These are phyloP conservation scores for Leccinellum albellum DNA, from an alignment of 768 basidiomycete species.

Conservation along the genomic window DNA sequence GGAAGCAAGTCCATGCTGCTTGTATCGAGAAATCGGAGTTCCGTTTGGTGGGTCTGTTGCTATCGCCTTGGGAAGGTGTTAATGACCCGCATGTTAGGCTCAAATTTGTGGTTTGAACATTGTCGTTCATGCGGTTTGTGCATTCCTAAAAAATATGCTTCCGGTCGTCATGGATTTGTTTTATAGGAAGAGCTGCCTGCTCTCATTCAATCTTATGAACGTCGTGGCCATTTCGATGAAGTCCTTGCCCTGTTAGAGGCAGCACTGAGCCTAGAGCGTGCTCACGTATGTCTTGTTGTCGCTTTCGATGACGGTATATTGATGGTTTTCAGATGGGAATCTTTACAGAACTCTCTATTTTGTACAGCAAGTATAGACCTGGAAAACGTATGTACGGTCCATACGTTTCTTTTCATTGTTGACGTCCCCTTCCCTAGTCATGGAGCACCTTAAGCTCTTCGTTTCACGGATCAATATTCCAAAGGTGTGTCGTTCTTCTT, in stretches of 20 bases:
- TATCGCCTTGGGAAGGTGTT: neutral
- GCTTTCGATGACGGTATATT: constrained; percentile 3
- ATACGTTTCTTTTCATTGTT: neutral
- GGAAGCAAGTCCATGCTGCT: constrained; percentile 99
- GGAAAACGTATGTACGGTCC: constrained; percentile 68
- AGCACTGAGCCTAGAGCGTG: constrained; percentile 92
- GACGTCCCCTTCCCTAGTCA: constrained; percentile 50
- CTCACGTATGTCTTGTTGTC: constrained; percentile 56
- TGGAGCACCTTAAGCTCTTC: constrained; percentile 98
- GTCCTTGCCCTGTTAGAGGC: constrained; percentile 89
- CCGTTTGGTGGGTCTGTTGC: constrained; percentile 58
- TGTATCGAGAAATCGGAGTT: constrained; percentile 98
- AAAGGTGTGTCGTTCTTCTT: constrained; percentile 47
- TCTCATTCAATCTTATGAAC: constrained; percentile 81
- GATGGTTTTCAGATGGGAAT: constrained; percentile 73
- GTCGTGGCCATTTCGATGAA: constrained; percentile 91
- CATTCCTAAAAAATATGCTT: constrained; percentile 12
- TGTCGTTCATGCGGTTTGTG: constrained; percentile 76
- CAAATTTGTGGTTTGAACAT: constrained; percentile 99
- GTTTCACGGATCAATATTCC: constrained; percentile 97
- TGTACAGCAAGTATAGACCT: constrained; percentile 94
- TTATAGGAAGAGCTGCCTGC: constrained; percentile 71
- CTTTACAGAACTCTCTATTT: constrained; percentile 89
- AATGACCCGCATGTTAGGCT: constrained; percentile 45
- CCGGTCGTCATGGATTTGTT: neutral